Evolutionary conservation across 2,329 filamentous ascomycete genomes (phyloP), one percentile per base, ranked within the genome.

Genomic region (Corynespora cassiicola): DNA sequence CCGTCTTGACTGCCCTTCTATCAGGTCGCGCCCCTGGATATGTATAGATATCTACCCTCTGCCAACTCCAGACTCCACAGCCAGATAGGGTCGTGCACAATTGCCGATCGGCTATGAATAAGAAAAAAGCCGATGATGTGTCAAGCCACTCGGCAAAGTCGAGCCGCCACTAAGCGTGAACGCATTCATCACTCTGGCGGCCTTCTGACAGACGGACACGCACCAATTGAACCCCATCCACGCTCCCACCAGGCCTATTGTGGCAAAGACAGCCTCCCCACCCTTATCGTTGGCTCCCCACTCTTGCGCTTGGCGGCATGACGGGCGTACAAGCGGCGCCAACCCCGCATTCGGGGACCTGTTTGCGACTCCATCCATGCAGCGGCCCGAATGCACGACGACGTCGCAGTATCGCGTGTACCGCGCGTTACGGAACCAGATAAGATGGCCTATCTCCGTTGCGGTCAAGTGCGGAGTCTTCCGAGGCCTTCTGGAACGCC

Each of bases 281-380:
- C 40, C 34, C 34, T 43, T 43, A 37, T 38, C 40, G 20, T 31
- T n/a, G 25, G 3, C 18, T 18, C 38, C 39, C 39, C 39, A 42
- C 39, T 42, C 27, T 26, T 31, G 38, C n/a, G 5, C 7, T 20
- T 27, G 20, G 4, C 25, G 16, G 21, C 6, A 11, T 19, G 29
- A 7, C 22, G 19, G 16, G 34, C 25, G 40, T 25, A 25, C 31
- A 28, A 22, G 17, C 16, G 12, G 9, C 25, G 15, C 8, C 21
- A 22, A 38, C 40, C 40, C 40, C 40, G 40, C 40, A 26, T 37
- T n/a, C n/a, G n/a, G n/a, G n/a, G n/a, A n/a, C n/a, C n/a, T n/a
- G n/a, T n/a, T n/a, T n/a, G n/a, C n/a, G n/a, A n/a, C n/a, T n/a
- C n/a, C n/a, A n/a, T n/a, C n/a, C n/a, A n/a, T n/a, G n/a, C n/a